These are phyloP conservation scores for Phytophthora uliginosa DNA, from an alignment of 352 stramenopile genomes.

Conservation along the genomic window DNA sequence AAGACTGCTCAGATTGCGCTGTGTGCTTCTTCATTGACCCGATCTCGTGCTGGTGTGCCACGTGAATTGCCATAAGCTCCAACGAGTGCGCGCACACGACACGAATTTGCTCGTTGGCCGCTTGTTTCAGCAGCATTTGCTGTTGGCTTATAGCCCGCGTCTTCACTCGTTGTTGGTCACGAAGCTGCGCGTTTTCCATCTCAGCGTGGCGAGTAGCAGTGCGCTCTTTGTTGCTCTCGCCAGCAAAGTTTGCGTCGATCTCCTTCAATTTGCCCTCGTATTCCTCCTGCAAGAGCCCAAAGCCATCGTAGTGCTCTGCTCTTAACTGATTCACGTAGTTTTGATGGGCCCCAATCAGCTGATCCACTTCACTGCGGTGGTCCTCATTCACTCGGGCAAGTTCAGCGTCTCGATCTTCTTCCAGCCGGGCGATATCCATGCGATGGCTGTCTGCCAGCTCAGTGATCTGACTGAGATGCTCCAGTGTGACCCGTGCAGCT, in stretches of 20 bases:
- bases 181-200: constrained; percentile 6
- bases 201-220: not conserved
- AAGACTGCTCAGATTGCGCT: not conserved
- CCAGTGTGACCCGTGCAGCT: not conserved
- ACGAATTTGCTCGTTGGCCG: constrained; percentile 29
- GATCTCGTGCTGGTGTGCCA: constrained; percentile 27
- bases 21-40: constrained; percentile 8
- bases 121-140: constrained; percentile 5
- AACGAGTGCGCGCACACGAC: constrained; percentile 22
- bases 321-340: constrained; percentile 10
- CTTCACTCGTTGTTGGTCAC: constrained; percentile 5
- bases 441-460: not conserved
- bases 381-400: constrained; percentile 2
- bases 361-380: constrained; percentile 13
- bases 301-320: constrained; percentile 18
- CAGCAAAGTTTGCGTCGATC: constrained; percentile 6
- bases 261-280: constrained; percentile 11
- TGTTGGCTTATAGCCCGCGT: constrained; percentile 5
- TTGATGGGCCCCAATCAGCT: constrained; percentile 16
- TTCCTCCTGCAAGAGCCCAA: constrained; percentile 15
- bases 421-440: not conserved
- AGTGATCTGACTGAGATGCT: constrained; percentile 1
- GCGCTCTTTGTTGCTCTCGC: constrained; percentile 7
- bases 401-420: not conserved
- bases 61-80: constrained; percentile 25